These are phyloP conservation scores for Pachyrhizus erosus DNA, from an alignment of 306 rosid species.

Conservation along the genomic window DNA sequence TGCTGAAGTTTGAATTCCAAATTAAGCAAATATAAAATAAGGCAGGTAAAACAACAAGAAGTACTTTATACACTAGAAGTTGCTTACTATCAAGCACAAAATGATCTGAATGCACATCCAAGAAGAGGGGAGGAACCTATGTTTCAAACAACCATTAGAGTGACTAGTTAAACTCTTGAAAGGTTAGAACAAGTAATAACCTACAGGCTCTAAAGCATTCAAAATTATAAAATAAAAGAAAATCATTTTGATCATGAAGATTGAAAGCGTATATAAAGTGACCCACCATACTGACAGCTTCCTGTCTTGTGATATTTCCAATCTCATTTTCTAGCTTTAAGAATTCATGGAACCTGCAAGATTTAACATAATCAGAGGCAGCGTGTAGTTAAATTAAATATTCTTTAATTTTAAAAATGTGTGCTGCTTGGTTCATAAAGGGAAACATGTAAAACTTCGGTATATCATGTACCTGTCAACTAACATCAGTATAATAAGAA, in stretches of 20 bases:
- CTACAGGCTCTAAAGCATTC: slow-evolving; percentile 21
- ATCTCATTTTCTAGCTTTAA: slow-evolving; percentile 97
- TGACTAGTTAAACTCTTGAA: slow-evolving; percentile 20
- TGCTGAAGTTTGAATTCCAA: slow-evolving; percentile 30
- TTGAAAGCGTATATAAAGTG: slow-evolving; percentile 43
- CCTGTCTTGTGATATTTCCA: slow-evolving; percentile 98
- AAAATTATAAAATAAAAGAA: slow-evolving; percentile 19
- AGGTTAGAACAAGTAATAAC: slow-evolving; percentile 34
- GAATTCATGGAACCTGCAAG: slow-evolving; percentile 92
- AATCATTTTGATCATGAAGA: slow-evolving; percentile 24
- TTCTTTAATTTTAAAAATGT: too few relatives aligned
- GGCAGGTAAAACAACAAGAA: slow-evolving; percentile 18
- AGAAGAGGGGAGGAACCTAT: slow-evolving; percentile 98
- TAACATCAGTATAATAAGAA: slow-evolving; percentile 16
- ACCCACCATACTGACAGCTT: slow-evolving; percentile 99
- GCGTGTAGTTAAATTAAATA: too few relatives aligned
- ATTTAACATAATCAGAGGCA: slow-evolving; percentile 34
- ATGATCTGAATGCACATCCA: slow-evolving; percentile 86
- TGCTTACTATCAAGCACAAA: slow-evolving; percentile 94
- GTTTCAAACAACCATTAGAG: slow-evolving; percentile 37
- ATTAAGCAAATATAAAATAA: slow-evolving; percentile 20
- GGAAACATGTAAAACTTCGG: too few relatives aligned
- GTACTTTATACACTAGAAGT: slow-evolving; percentile 45
- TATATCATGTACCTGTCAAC: background rate
- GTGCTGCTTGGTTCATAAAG: too few relatives aligned